phyloP scores from a whole-genome alignment of 2,329 filamentous ascomycete genomes.

The Verticillium nubilum region DNA sequence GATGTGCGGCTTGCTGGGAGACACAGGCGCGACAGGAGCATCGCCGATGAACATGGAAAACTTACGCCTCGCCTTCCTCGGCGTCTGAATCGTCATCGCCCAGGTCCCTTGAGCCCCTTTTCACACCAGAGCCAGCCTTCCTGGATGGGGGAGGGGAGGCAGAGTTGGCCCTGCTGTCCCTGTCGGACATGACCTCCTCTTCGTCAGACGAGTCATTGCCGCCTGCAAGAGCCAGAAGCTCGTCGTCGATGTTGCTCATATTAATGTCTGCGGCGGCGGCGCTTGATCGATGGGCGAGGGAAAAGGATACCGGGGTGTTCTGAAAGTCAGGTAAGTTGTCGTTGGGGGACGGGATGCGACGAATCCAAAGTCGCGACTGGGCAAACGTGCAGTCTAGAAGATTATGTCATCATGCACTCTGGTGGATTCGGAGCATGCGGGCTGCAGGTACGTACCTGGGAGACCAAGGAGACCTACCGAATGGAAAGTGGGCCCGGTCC shows the following conservation, averaged over 20 bases:
- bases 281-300: not conserved
- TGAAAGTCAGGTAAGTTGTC: not conserved
- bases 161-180: slow-evolving; percentile 49
- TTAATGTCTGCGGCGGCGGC: not conserved
- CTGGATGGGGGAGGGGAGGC: slow-evolving; percentile 41
- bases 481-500: not conserved
- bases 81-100: slow-evolving; percentile 60
- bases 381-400: not conserved
- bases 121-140: slow-evolving; percentile 24
- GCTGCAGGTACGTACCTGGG: not conserved
- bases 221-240: slow-evolving; percentile 87
- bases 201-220: slow-evolving; percentile 61
- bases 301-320: not conserved
- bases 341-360: slow-evolving; percentile 3
- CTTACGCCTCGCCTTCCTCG: slow-evolving; percentile 82
- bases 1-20: not conserved
- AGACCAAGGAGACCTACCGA: not conserved
- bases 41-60: not conserved
- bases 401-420: slow-evolving; percentile 12
- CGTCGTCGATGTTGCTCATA: slow-evolving; percentile 62
- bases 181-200: slow-evolving; percentile 42
- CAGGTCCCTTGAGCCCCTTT: slow-evolving; percentile 40
- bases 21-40: not conserved
- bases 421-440: not conserved
- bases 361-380: slow-evolving; percentile 1